Evolutionary conservation across 371 early-diverging fungal species (phyloP).

Genomic region (Rhizopus microsporus): DNA sequence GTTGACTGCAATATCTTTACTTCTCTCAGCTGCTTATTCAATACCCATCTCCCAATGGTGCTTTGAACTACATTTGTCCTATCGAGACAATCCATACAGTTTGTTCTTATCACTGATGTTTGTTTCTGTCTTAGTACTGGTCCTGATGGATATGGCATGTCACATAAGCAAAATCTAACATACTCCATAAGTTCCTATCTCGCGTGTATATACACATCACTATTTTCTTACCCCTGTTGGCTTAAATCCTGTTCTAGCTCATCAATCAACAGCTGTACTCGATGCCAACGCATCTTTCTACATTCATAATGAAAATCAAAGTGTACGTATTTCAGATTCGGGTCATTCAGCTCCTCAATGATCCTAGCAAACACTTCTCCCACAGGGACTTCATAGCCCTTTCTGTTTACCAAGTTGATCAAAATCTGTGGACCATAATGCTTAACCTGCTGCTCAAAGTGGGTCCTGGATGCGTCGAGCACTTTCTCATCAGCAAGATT

Average conservation of each 20-base stretch:
- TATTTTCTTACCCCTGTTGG: slow-evolving; percentile 60
- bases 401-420: slow-evolving; percentile 89
- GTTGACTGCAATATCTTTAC: slow-evolving; percentile 59
- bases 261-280: slow-evolving; percentile 76
- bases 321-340: slow-evolving; percentile 70
- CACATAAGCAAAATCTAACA: slow-evolving; percentile 22
- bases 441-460: slow-evolving; percentile 68
- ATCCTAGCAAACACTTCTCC: slow-evolving; percentile 70
- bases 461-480: slow-evolving; percentile 57
- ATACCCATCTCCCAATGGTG: slow-evolving; percentile 70
- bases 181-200: slow-evolving; percentile 3
- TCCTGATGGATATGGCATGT: slow-evolving; percentile 12
- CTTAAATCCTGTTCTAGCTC: slow-evolving; percentile 64
- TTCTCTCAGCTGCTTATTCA: slow-evolving; percentile 67
- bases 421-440: slow-evolving; percentile 79
- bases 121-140: slow-evolving; percentile 56
- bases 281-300: slow-evolving; percentile 83
- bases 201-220: not conserved
- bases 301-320: slow-evolving; percentile 98
- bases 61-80: slow-evolving; percentile 99
- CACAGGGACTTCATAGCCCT: slow-evolving; percentile 83
- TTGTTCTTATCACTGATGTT: slow-evolving; percentile 88
- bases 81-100: slow-evolving; percentile 99
- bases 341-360: slow-evolving; percentile 51
- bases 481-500: slow-evolving; percentile 54